These are phyloP conservation scores for Haberlea rhodopensis DNA, from an alignment of 257 asterid species.

Conservation along the genomic window DNA sequence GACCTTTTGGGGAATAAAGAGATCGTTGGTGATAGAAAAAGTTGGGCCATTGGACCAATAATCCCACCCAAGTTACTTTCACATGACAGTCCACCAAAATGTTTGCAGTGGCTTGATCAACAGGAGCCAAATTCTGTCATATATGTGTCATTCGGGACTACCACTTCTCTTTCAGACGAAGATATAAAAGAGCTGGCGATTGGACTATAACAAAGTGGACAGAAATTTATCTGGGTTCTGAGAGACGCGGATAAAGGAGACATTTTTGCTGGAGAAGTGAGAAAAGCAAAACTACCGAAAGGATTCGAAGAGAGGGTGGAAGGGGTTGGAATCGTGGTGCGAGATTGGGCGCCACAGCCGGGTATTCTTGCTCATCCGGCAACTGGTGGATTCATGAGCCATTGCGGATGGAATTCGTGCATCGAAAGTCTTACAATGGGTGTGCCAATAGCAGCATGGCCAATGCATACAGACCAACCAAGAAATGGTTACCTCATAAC, in stretches of 20 bases:
- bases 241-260: too few species aligned
- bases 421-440: constrained; percentile 38
- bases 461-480: constrained; percentile 52
- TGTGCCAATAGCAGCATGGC: constrained; percentile 49
- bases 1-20: background rate
- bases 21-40: constrained; percentile 9
- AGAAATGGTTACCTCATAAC: constrained; percentile 28
- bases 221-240: too few species aligned
- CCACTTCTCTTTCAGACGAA: constrained; percentile 30
- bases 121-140: constrained; percentile 38
- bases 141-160: constrained; percentile 43
- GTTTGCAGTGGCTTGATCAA: constrained; percentile 40
- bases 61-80: constrained; percentile 24
- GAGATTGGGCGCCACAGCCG: constrained; percentile 51
- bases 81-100: constrained; percentile 13
- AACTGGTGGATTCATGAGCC: constrained; percentile 44
- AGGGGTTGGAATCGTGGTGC: constrained; percentile 33
- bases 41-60: constrained; percentile 25
- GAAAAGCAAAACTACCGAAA: constrained; percentile 25
- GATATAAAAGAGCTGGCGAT: constrained; percentile 36
- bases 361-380: constrained; percentile 39
- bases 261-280: too few species aligned
- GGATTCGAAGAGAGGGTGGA: constrained; percentile 35
- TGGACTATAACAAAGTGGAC: constrained; percentile 38
- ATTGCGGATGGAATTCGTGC: constrained; percentile 51